Evolutionary conservation across 1,284 basidiomycete species (phyloP).

Genomic region (Coriolopsis trogii): DNA sequence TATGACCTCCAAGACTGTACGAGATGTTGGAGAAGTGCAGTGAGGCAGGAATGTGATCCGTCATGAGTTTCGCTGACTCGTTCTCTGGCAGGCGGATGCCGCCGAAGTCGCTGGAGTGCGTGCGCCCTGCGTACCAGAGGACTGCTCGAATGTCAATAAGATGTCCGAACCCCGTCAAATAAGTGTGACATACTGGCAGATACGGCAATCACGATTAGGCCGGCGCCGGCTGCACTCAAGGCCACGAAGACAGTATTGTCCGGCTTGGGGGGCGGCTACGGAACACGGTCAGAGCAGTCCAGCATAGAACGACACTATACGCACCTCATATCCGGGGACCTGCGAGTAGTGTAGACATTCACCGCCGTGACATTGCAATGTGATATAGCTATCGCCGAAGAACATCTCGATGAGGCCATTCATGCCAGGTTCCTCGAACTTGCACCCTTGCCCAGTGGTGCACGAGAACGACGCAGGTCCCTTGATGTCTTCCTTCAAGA

Average conservation of each 20-base stretch:
- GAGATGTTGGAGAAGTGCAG: slow-evolving; percentile 88
- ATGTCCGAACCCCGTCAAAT: neutral
- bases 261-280: slow-evolving; percentile 75
- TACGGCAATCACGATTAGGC: slow-evolving; percentile 63
- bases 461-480: slow-evolving; percentile 92
- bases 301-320: slow-evolving; percentile 26
- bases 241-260: slow-evolving; percentile 85
- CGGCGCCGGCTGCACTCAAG: slow-evolving; percentile 80
- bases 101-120: slow-evolving; percentile 72
- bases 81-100: slow-evolving; percentile 80
- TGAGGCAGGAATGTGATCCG: slow-evolving; percentile 90
- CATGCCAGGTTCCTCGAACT: slow-evolving; percentile 96
- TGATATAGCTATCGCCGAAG: slow-evolving; percentile 92
- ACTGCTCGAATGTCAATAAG: slow-evolving; percentile 42
- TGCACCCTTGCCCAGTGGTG: slow-evolving; percentile 74
- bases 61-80: slow-evolving; percentile 86
- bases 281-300: neutral
- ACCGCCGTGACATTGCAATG: slow-evolving; percentile 84
- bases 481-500: slow-evolving; percentile 86
- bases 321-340: slow-evolving; percentile 88
- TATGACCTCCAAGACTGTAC: slow-evolving; percentile 73
- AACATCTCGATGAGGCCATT: slow-evolving; percentile 92
- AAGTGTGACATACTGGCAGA: slow-evolving; percentile 47
- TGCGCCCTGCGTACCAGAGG: slow-evolving; percentile 88
- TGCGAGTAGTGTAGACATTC: slow-evolving; percentile 94